Conservation (phyloP, 75 land plant genomes). For the Gnetum montanum region DNA sequence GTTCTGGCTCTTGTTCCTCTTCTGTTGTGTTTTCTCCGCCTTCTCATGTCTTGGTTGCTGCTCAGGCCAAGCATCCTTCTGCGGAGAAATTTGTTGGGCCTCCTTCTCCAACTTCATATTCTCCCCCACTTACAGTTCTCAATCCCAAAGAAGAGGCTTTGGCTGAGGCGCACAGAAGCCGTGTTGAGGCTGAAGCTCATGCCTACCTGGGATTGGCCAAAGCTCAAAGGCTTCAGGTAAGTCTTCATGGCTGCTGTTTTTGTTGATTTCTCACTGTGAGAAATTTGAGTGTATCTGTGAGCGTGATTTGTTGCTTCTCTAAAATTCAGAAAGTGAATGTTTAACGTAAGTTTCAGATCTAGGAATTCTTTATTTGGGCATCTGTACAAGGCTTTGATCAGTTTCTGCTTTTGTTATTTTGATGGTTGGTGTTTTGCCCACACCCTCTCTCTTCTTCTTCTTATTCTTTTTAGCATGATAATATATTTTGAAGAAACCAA, state of each 20-base stretch:
- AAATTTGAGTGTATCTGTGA: not conserved
- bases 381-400: too few species aligned
- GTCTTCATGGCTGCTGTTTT: not conserved
- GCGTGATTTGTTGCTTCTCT: not conserved
- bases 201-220: constrained; percentile 30
- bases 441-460: too few species aligned
- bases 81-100: not conserved
- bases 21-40: too few species aligned
- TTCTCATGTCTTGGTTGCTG: not conserved
- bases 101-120: not conserved
- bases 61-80: not conserved
- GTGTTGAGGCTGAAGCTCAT: constrained; percentile 31
- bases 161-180: constrained; percentile 24
- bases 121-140: not conserved
- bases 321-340: too few species aligned
- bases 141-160: constrained; percentile 29
- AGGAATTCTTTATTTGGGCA: not conserved
- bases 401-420: too few species aligned
- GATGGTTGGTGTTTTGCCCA: too few species aligned
- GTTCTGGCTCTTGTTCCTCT: too few species aligned
- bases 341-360: too few species aligned
- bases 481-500: too few species aligned
- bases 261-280: not conserved
- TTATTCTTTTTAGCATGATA: too few species aligned
- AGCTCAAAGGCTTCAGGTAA: constrained; percentile 24